phyloP scores from a whole-genome alignment of 805 yeast genomes.

The Phaffomyces antillensis region DNA sequence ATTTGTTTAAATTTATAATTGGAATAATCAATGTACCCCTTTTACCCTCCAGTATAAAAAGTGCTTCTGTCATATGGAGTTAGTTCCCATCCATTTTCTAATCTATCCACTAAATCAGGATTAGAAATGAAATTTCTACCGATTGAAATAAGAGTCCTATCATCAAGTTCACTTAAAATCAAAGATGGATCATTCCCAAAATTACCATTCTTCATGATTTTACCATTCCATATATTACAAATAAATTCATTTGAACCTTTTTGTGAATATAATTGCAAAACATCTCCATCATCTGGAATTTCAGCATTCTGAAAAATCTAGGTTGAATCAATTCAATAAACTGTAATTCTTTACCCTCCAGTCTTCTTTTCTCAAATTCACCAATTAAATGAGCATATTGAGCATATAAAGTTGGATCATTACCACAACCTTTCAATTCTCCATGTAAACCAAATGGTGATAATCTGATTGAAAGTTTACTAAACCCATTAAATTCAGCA shows the following conservation, averaged over 20 bases:
- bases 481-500: conserved; percentile 1
- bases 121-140: conserved; percentile 31
- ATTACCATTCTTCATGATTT: conserved; percentile 25
- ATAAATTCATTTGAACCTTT: conserved; percentile 8
- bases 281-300: background rate
- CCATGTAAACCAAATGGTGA: conserved; percentile 31
- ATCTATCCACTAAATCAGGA: conserved; percentile 31
- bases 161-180: conserved; percentile 33
- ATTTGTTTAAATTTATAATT: background rate
- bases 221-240: conserved; percentile 19
- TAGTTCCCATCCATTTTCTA: conserved; percentile 26
- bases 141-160: conserved; percentile 13
- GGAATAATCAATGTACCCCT: conserved; percentile 8
- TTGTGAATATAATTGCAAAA: background rate
- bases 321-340: conserved; percentile 41
- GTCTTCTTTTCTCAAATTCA: conserved; percentile 33
- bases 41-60: background rate
- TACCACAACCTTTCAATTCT: conserved; percentile 19
- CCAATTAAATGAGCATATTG: conserved; percentile 34
- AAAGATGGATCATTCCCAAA: conserved; percentile 15
- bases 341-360: conserved; percentile 31
- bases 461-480: conserved; percentile 23
- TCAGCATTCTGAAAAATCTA: conserved; percentile 14
- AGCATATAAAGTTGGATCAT: conserved; percentile 27
- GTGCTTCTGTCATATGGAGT: conserved; percentile 30